phyloP scores from a whole-genome alignment of 1,139 yeast species.

The Meyerozyma sp. region DNA sequence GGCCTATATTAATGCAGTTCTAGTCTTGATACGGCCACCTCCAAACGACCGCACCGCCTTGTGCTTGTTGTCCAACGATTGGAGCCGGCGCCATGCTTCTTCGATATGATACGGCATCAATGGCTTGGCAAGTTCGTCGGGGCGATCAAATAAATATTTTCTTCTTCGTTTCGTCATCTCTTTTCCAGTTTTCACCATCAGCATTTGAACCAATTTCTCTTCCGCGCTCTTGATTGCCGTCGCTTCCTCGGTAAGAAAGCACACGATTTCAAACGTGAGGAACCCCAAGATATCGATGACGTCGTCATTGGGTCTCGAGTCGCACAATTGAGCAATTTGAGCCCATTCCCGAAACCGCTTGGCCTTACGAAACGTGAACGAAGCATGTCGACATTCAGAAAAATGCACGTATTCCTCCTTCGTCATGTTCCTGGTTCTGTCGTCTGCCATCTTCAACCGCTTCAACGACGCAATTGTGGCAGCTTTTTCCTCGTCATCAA shows the following conservation, averaged over 20 bases:
- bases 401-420: conserved; percentile 96
- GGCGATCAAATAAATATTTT: conserved; percentile 80
- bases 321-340: conserved; percentile 77
- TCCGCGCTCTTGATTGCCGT: conserved; percentile 71
- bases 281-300: conserved; percentile 94
- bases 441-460: conserved; percentile 88
- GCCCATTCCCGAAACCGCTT: conserved; percentile 97
- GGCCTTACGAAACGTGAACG: conserved; percentile 89
- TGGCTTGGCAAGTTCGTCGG: conserved; percentile 83
- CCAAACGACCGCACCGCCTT: conserved; percentile 68
- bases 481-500: conserved; percentile 84
- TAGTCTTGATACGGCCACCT: conserved; percentile 57
- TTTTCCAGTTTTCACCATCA: conserved; percentile 26
- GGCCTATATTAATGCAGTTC: conserved; percentile 33
- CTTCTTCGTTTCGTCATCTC: conserved; percentile 26
- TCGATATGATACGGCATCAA: conserved; percentile 77
- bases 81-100: conserved; percentile 88
- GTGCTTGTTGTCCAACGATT: conserved; percentile 54
- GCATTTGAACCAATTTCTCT: conserved; percentile 38
- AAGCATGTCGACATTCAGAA: conserved; percentile 98
- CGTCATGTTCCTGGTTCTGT: conserved; percentile 89
- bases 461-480: conserved; percentile 86
- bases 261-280: conserved; percentile 92
- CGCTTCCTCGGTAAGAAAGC: conserved; percentile 90
- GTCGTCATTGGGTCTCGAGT: conserved; percentile 91